Evolutionary conservation across 2,329 filamentous ascomycete species (phyloP).

Genomic region (Calonectria montana): DNA sequence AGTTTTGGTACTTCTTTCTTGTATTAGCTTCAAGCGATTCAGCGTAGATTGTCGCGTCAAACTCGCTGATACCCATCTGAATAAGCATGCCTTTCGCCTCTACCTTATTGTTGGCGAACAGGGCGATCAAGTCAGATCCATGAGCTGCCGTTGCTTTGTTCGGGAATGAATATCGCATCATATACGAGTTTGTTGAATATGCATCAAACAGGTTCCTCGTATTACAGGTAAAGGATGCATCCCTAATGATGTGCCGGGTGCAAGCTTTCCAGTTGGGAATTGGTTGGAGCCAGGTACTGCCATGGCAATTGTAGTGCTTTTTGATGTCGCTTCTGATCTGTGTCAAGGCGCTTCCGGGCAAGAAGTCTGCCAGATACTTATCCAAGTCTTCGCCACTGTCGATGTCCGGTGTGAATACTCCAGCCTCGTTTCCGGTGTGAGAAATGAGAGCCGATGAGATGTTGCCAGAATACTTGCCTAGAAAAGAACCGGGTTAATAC

Average conservation of each 20-base stretch:
- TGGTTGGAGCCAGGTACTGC: not conserved
- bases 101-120: not conserved
- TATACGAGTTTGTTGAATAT: conserved; percentile 1
- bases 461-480: not conserved
- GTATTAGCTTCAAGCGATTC: not conserved
- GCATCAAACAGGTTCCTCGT: conserved; percentile 17
- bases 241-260: not conserved
- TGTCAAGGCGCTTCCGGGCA: not conserved
- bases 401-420: not conserved
- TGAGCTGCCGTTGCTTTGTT: not conserved
- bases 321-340: not conserved
- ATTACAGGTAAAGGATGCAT: conserved; percentile 28
- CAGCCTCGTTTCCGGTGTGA: conserved; percentile 6
- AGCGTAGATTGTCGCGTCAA: not conserved
- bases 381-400: not conserved
- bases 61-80: not conserved
- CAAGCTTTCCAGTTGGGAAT: not conserved
- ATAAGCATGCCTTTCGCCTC: not conserved
- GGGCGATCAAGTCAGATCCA: conserved; percentile 6
- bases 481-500: too few relatives aligned
- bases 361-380: not conserved
- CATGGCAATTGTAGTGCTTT: conserved; percentile 10
- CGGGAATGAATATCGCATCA: conserved; percentile 24
- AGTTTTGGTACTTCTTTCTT: not conserved
- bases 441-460: conserved; percentile 11